Evolutionary conservation across 495 filamentous ascomycete genomes (phyloP), one percentile per base, ranked within the genome.

Genomic region (Aspergillus wentii): DNA sequence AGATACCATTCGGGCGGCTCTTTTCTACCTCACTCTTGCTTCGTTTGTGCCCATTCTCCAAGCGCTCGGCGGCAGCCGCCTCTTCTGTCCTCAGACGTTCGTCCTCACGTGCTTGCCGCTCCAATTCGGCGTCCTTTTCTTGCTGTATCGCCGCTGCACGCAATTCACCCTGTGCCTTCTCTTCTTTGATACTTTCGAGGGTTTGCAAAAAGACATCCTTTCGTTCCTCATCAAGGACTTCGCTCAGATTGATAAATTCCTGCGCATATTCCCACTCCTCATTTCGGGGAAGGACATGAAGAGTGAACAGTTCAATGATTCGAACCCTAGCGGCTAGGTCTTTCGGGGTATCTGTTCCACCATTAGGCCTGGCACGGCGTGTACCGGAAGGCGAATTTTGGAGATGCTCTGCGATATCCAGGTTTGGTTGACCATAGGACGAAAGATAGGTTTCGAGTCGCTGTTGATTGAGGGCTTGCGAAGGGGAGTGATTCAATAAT

Each of bases 221-320:
- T 22, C 85, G 76, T 56, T 97, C 92, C 39, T 97, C 91, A 56
- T 96, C 92, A 1, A 98, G 77, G 16, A 92, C 76, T 25, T 88
- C 77, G 52, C 77, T 88, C 43, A 88, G 70, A 40, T 70, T 80
- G 40, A 97, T 90, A 64, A 97, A 97, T 47, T 92, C 85, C 17
- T 75, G 72, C 0, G 92, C 88, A 54, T 96, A 96, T 29, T 91
- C 85, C 92, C 94, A 98, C 65, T 97, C 88, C 22, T 82, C 79
- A 49, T 94, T 95, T 26, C 85, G 75, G 11, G 88, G 81, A 11
- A 98, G 79, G 14, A 97, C 86, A 61, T 97, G 92, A 4, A 98
- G 72, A 4, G 86, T 89, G 49, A 94, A 98, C 1, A 98, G 71
- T 62, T 98, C 94, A 27, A 96, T 81, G 32, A 98, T 83, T 62